A percentile compares a stretch with the other conserved stretches of the same genome.
Evolutionary conservation across 2,329 filamentous ascomycete species (phyloP).

Genomic region (Aspergillus fructus): DNA sequence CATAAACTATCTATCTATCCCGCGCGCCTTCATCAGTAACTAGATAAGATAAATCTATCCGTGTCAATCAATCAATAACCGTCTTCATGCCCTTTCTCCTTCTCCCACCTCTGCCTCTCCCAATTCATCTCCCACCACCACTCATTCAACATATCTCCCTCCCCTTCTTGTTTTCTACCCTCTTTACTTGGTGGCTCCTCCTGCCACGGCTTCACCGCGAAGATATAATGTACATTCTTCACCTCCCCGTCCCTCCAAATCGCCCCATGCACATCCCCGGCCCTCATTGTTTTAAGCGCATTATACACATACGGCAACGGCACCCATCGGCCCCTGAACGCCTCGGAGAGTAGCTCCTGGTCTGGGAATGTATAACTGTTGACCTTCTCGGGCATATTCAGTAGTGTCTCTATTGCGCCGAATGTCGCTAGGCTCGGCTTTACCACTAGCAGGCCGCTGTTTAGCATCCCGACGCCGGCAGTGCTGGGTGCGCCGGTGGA

Average conservation of each 20-base stretch:
- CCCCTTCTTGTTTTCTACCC: neutral
- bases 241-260: conserved; percentile 62
- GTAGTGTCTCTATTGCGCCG: conserved; percentile 47
- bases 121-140: conserved; percentile 60
- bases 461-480: conserved; percentile 57
- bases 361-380: conserved; percentile 8
- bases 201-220: conserved; percentile 65
- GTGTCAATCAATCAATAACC: neutral
- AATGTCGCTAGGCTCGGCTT: conserved; percentile 56
- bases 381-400: conserved; percentile 29
- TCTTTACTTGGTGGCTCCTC: conserved; percentile 32
- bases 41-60: neutral
- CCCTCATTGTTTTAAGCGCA: conserved; percentile 57
- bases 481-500: conserved; percentile 48
- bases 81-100: conserved; percentile 15
- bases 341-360: conserved; percentile 8
- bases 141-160: conserved; percentile 48
- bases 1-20: neutral
- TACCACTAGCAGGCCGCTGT: conserved; percentile 63
- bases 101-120: conserved; percentile 51
- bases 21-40: neutral
- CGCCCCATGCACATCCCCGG: conserved; percentile 54
- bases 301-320: conserved; percentile 62
- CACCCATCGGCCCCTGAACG: conserved; percentile 36
- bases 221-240: conserved; percentile 63